Conservation (phyloP, 352 stramenopile species). For the Phytophthora syringae region DNA sequence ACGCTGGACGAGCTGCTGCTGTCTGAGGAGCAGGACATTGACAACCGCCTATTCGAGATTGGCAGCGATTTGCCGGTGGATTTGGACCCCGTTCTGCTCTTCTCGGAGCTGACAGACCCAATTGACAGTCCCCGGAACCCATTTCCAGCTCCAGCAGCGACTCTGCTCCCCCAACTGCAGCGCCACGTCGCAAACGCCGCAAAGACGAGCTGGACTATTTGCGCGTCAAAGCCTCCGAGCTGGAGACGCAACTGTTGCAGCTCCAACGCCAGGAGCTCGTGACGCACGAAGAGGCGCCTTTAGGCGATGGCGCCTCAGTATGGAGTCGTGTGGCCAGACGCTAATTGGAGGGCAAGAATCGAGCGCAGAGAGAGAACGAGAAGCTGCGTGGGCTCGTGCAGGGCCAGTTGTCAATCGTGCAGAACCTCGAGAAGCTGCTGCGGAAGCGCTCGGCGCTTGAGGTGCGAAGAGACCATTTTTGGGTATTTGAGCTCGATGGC, state of each 20-base stretch:
- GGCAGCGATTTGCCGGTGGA: slow-evolving; percentile 4
- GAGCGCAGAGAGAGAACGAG: slow-evolving; percentile 42
- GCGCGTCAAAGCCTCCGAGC: slow-evolving; percentile 35
- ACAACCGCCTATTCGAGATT: not conserved
- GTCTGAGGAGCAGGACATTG: slow-evolving; percentile 11
- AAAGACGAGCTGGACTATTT: slow-evolving; percentile 59
- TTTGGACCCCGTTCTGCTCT: slow-evolving; percentile 16
- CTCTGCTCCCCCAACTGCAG: not conserved
- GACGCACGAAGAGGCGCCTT: not conserved
- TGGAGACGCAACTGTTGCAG: slow-evolving; percentile 38
- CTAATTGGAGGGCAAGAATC: slow-evolving; percentile 40
- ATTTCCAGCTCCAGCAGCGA: slow-evolving; percentile 4
- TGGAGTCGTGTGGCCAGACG: slow-evolving; percentile 42
- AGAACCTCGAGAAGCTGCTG: slow-evolving; percentile 41
- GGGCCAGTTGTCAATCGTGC: slow-evolving; percentile 32
- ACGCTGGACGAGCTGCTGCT: slow-evolving; percentile 32
- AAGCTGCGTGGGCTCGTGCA: slow-evolving; percentile 43
- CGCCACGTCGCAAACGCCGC: slow-evolving; percentile 31
- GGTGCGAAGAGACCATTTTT: not conserved
- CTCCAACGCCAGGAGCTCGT: not conserved
- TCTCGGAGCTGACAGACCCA: slow-evolving; percentile 15
- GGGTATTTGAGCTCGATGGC: not conserved
- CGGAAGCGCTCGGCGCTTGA: slow-evolving; percentile 32
- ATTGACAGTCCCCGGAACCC: not conserved
- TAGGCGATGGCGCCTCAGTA: not conserved